Evolutionary conservation across 768 basidiomycete genomes (phyloP), one percentile per base, ranked within the genome.

Genomic region (Leccinum ochraceum): DNA sequence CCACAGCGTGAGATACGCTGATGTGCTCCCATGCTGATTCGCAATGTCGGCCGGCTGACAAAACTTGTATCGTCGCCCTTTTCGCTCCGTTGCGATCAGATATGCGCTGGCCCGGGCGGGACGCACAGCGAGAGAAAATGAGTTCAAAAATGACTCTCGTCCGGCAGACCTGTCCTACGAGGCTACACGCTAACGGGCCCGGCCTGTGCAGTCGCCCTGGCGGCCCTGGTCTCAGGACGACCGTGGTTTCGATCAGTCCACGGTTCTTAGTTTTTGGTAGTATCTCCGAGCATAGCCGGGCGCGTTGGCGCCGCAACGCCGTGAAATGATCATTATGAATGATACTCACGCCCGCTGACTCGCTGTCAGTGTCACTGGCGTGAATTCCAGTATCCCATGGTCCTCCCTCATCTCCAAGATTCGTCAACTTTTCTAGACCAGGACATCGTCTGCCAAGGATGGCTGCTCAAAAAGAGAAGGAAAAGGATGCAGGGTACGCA

Each of bases 391-490:
- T 58, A 46, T 20, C 44, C 11, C 34, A 70, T 70, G 69, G 56
- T 46, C 24, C 54, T 59, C 57, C 54, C 63, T 54, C 50, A 57
- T 55, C 54, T 66, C 57, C 61, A 56, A 36, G 52, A 58, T 46
- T 44, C 58, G 24, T 36, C 56, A 39, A 22, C 62, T 56, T 44
- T 26, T 44, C 53, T 60, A 30, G 57, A 54, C 26, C 61, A 71
- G 26, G 67, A 66, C 32, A 69, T 85, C 54, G 63, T 89, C 4
- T 80, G 76, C 54, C 81, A 90, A 66, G 92, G 92, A 76, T 94
- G 90, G 90, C 76, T 93, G 6, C 79, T 94, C 62, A 94, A 94
- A 78, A 94, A 94, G 76, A 80, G 92, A 66, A 79, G 92, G 64
- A 92, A 91, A 81, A 91, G 85, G 77, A 87, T 93, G 88, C 92